Conservation (phyloP, 805 yeast genomes). For the Metschnikowia drakensbergensis region DNA sequence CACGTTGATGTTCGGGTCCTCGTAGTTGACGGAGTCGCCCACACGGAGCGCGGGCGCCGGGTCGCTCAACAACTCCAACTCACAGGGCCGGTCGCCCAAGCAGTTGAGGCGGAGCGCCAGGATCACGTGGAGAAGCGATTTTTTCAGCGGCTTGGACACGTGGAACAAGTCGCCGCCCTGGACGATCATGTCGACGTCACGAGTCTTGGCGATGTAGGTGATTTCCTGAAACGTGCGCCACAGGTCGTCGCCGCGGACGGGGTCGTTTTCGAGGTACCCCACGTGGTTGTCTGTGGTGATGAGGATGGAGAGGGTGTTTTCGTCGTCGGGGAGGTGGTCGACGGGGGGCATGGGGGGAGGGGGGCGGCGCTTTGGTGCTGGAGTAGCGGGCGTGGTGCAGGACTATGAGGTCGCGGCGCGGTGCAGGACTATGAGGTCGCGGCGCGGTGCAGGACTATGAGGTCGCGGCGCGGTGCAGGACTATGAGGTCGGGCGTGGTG, state of each 20-base stretch:
- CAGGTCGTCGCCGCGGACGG: conserved; percentile 85
- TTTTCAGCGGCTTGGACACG: conserved; percentile 81
- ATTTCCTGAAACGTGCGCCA: conserved; percentile 87
- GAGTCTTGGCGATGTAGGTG: conserved; percentile 60
- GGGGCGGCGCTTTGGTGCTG: not conserved
- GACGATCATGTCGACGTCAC: conserved; percentile 80
- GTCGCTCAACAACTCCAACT: conserved; percentile 76
- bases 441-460: too few relatives aligned
- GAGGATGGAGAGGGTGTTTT: conserved; percentile 70
- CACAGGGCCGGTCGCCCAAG: conserved; percentile 84
- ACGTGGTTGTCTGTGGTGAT: conserved; percentile 96
- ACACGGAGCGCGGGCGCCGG: conserved; percentile 59
- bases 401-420: too few relatives aligned
- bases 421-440: too few relatives aligned
- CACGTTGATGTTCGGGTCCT: conserved; percentile 85
- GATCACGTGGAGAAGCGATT: conserved; percentile 80
- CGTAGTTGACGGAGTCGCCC: conserved; percentile 75
- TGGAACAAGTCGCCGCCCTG: conserved; percentile 96
- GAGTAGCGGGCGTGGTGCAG: too few relatives aligned
- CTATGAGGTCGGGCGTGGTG: too few relatives aligned
- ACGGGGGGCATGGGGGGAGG: conserved; percentile 35
- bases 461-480: not conserved
- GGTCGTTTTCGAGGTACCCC: conserved; percentile 86
- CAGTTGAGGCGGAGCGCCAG: conserved; percentile 65
- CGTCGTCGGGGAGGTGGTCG: conserved; percentile 43